These are phyloP conservation scores for Berkeleyomyces rouxiae DNA, from an alignment of 2,329 filamentous ascomycete species.

Conservation along the genomic window DNA sequence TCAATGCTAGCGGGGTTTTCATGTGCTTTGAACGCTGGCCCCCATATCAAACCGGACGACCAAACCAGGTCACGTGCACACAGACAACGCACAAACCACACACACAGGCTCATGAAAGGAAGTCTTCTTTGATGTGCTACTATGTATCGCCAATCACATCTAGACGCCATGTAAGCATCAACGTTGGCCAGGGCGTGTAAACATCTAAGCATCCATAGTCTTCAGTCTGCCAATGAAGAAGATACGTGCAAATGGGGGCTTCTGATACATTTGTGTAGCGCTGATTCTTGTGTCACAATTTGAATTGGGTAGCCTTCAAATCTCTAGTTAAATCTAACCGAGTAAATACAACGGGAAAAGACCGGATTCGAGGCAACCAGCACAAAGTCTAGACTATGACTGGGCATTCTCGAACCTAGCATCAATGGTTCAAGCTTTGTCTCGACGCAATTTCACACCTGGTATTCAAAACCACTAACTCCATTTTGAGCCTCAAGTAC, in stretches of 20 bases:
- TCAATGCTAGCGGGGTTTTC: background rate
- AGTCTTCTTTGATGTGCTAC: background rate
- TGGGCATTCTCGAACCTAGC: background rate
- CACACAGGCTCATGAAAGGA: background rate
- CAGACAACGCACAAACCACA: background rate
- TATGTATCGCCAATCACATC: constrained; percentile 6
- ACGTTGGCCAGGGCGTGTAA: constrained; percentile 7
- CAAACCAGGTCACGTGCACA: background rate
- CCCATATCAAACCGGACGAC: background rate
- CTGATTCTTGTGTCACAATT: background rate
- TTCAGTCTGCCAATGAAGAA: background rate
- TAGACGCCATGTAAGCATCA: constrained; percentile 9
- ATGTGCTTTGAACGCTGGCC: background rate
- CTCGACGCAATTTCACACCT: background rate
- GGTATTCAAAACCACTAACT: background rate
- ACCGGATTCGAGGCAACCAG: background rate
- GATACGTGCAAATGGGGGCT: background rate
- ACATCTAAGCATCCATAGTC: background rate
- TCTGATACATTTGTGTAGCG: background rate
- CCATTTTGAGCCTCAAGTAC: background rate
- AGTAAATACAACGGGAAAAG: background rate
- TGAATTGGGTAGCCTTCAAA: background rate
- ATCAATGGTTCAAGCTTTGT: background rate
- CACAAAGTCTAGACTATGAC: background rate
- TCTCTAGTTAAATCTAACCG: background rate